These are phyloP conservation scores for Bassia scoparia DNA, from an alignment of 148 eudicot genomes.

Conservation along the genomic window DNA sequence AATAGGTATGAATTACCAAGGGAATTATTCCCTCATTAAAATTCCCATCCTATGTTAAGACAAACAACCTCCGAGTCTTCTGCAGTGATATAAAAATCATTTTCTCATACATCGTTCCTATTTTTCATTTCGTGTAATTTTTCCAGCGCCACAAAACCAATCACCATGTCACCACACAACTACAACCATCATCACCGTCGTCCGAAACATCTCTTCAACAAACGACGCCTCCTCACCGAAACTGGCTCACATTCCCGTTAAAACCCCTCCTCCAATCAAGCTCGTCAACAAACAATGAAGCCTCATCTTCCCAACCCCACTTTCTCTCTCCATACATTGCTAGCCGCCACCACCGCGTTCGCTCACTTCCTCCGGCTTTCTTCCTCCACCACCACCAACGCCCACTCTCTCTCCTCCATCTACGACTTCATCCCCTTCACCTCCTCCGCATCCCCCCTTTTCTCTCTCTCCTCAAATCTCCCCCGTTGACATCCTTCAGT, in stretches of 20 bases:
- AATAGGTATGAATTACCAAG: no score
- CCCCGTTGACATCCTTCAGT: conserved; percentile 31
- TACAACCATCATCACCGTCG: conserved; percentile 16
- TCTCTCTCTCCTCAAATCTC: conserved; percentile 27
- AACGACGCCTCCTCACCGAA: conserved; percentile 35
- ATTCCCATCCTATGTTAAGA: no score
- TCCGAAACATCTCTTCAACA: conserved; percentile 25
- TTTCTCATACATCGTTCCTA: no score
- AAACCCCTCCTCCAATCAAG: conserved; percentile 43
- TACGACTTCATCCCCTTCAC: conserved; percentile 20
- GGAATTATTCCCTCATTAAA: no score
- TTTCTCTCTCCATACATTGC: conserved; percentile 49
- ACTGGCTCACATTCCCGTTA: conserved; percentile 31
- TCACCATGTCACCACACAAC: neutral
- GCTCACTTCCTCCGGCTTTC: conserved; percentile 35
- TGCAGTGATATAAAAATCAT: no score
- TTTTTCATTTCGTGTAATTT: no score
- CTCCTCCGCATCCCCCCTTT: conserved; percentile 18
- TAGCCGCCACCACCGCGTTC: conserved; percentile 21
- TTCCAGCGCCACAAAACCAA: neutral
- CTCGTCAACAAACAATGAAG: conserved; percentile 31
- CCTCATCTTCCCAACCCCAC: conserved; percentile 27
- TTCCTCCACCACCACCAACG: conserved; percentile 23
- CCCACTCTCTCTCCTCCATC: neutral
- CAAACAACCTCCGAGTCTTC: no score